Evolutionary conservation across 2,329 filamentous ascomycete species (phyloP).

Genomic region (Phyllosticta ampelicida): DNA sequence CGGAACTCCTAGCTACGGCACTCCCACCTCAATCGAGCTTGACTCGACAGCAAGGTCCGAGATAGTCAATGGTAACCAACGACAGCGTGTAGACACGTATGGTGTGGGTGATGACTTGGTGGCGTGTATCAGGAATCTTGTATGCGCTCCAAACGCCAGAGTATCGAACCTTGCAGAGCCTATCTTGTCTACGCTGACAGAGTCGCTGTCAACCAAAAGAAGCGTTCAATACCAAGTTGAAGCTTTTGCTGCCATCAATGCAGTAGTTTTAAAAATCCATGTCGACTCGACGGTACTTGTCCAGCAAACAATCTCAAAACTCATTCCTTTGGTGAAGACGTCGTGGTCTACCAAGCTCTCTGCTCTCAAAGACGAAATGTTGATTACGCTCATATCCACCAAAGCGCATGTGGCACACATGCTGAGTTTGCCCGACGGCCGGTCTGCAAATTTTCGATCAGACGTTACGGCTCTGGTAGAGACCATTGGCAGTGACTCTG

Average conservation of each 20-base stretch:
- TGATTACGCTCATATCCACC: constrained; percentile 59
- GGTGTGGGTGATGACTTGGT: constrained; percentile 33
- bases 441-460: constrained; percentile 24
- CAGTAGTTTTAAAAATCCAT: constrained; percentile 52
- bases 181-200: constrained; percentile 47
- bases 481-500: constrained; percentile 68
- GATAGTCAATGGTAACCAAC: not conserved
- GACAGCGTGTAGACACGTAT: constrained; percentile 13
- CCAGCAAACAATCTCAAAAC: constrained; percentile 45
- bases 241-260: constrained; percentile 67
- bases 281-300: constrained; percentile 58
- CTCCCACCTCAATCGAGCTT: not conserved
- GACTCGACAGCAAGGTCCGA: constrained; percentile 14
- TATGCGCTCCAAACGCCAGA: constrained; percentile 57
- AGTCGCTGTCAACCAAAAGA: constrained; percentile 50
- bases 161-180: constrained; percentile 45
- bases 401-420: constrained; percentile 30
- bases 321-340: constrained; percentile 60
- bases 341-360: constrained; percentile 68
- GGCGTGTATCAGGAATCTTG: constrained; percentile 54
- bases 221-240: constrained; percentile 56
- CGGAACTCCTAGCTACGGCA: constrained; percentile 13
- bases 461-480: constrained; percentile 57
- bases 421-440: constrained; percentile 21
- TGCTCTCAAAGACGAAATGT: constrained; percentile 60